Evolutionary conservation across 2,329 filamentous ascomycete genomes (phyloP).

Genomic region (Alternaria solani): DNA sequence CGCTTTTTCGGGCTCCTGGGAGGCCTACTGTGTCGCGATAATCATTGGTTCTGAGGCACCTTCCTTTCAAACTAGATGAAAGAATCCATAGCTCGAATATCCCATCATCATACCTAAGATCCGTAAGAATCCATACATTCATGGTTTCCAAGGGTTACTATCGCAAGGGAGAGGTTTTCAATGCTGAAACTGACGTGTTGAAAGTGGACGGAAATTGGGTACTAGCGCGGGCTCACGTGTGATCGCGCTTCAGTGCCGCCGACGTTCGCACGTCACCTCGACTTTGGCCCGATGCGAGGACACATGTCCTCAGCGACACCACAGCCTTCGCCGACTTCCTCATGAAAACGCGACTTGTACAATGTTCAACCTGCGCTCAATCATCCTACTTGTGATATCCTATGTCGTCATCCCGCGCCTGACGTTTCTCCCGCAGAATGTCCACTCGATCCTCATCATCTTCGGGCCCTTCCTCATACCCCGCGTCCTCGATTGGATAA

Average conservation of each 20-base stretch:
- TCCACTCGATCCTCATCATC: slow-evolving; percentile 55
- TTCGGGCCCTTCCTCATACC: slow-evolving; percentile 77
- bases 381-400: slow-evolving; percentile 42
- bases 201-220: not conserved
- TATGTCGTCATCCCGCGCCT: slow-evolving; percentile 50
- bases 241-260: slow-evolving; percentile 16
- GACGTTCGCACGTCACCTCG: slow-evolving; percentile 18
- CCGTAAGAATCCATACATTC: no score
- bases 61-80: no score
- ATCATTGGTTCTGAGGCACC: no score
- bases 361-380: slow-evolving; percentile 47
- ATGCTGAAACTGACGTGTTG: not conserved
- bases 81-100: not conserved
- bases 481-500: slow-evolving; percentile 70
- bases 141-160: no score
- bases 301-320: slow-evolving; percentile 20
- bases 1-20: no score
- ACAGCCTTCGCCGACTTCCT: not conserved
- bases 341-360: slow-evolving; percentile 20
- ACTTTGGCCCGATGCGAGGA: slow-evolving; percentile 14
- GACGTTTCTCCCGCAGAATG: slow-evolving; percentile 44
- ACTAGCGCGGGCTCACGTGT: slow-evolving; percentile 18
- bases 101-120: no score
- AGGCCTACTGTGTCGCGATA: no score
- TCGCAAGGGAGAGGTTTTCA: not conserved